A percentile compares a stretch with the other conserved stretches of the same genome.
Conservation (phyloP, 345 rosid genomes). For the Euphorbia pulcherrima region DNA sequence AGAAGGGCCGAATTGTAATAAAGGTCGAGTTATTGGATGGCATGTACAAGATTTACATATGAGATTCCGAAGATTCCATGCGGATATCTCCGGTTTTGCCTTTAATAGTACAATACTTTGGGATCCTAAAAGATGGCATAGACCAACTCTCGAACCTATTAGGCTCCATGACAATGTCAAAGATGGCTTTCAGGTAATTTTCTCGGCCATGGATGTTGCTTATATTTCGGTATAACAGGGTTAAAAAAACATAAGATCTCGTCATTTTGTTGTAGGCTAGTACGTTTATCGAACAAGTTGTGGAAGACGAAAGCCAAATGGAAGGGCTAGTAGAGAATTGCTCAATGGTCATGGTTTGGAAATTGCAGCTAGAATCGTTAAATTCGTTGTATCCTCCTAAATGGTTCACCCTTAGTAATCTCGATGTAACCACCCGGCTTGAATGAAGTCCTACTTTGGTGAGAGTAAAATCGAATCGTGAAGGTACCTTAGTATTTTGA, state of each 20-base stretch:
- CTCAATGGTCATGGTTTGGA: constrained; percentile 58
- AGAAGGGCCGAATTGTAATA: constrained; percentile 62
- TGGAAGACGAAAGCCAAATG: constrained; percentile 75
- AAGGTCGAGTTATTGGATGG: constrained; percentile 59
- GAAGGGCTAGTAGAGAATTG: constrained; percentile 48
- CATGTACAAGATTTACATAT: constrained; percentile 29
- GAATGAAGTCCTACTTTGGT: constrained; percentile 21
- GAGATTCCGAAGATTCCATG: constrained; percentile 52
- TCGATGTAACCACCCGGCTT: constrained; percentile 34
- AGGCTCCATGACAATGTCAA: constrained; percentile 45
- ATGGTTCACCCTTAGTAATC: constrained; percentile 42
- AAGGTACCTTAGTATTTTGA: constrained; percentile 19
- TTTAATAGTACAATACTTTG: constrained; percentile 63
- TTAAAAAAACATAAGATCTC: not conserved
- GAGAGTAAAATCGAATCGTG: constrained; percentile 11
- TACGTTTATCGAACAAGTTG: constrained; percentile 50
- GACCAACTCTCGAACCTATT: constrained; percentile 49
- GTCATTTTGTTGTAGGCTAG: constrained; percentile 37
- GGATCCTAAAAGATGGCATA: constrained; percentile 62
- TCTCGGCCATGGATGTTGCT: not conserved
- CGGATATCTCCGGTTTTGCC: constrained; percentile 57
- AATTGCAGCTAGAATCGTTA: constrained; percentile 26
- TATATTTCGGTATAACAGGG: not conserved
- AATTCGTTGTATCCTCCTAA: constrained; percentile 37
- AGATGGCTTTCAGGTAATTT: constrained; percentile 42